A percentile compares a stretch with the other conserved stretches of the same genome.
These are phyloP conservation scores for Eudorina sp. DNA, from an alignment of 139 green algal genomes.

Conservation along the genomic window DNA sequence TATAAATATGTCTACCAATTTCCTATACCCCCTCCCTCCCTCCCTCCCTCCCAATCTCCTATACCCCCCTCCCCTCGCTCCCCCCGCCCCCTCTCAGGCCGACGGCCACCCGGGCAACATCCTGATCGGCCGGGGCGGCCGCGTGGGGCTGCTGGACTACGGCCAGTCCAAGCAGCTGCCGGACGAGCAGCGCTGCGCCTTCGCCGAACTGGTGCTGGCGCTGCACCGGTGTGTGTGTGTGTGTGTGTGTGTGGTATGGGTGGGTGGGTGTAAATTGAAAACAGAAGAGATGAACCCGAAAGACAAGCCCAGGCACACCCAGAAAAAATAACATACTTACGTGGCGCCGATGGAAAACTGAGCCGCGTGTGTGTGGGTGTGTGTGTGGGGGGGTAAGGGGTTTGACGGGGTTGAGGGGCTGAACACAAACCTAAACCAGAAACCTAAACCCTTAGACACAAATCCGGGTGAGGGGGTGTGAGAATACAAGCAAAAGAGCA, in stretches of 20 bases:
- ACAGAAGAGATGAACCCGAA: too few relatives aligned
- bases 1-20: too few relatives aligned
- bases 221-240: constrained; percentile 66
- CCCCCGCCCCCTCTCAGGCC: constrained; percentile 53
- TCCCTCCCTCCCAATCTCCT: neutral
- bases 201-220: constrained; percentile 86
- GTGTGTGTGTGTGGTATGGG: too few relatives aligned
- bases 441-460: too few relatives aligned
- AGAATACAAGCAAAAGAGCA: too few relatives aligned
- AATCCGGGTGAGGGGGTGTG: too few relatives aligned
- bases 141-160: constrained; percentile 94
- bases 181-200: constrained; percentile 68
- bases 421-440: too few relatives aligned
- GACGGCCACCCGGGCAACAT: constrained; percentile 93
- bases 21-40: neutral
- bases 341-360: too few relatives aligned
- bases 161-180: constrained; percentile 95
- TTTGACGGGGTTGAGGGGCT: neutral
- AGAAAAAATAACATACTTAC: too few relatives aligned
- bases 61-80: neutral
- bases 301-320: too few relatives aligned
- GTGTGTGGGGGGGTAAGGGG: neutral
- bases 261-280: too few relatives aligned
- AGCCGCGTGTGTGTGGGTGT: too few relatives aligned
- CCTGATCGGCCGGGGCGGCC: constrained; percentile 82